Percentiles rank a stretch among this genome's conserved stretches.
Evolutionary conservation across 305 asterid genomes (phyloP).

Genomic region (Fraxinus velutina): DNA sequence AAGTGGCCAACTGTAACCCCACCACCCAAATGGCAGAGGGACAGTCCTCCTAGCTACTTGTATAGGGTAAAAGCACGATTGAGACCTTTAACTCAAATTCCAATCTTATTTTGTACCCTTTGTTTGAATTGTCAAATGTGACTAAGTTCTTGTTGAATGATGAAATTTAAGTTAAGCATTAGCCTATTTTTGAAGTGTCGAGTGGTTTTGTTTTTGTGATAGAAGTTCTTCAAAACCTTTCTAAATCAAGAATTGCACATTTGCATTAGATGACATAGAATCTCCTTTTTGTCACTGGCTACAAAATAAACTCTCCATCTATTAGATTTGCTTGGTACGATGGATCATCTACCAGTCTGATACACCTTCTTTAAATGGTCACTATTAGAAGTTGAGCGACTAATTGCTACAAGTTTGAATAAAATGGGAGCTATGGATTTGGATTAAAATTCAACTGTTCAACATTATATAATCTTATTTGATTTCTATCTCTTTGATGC

Average conservation of each 20-base stretch:
- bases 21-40: too few relatives aligned
- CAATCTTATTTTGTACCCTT: neutral
- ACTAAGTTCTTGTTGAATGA: neutral
- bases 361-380: neutral
- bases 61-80: too few relatives aligned
- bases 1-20: too few relatives aligned
- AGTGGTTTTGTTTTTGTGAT: neutral
- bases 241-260: neutral
- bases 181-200: neutral
- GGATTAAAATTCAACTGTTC: neutral
- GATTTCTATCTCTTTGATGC: neutral
- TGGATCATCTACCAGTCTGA: neutral
- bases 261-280: neutral
- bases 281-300: neutral
- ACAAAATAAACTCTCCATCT: neutral
- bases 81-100: neutral
- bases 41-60: too few relatives aligned
- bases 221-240: neutral
- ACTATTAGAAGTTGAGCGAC: neutral
- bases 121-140: neutral
- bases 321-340: neutral
- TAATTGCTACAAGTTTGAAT: neutral
- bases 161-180: neutral
- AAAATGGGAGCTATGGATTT: neutral
- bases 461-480: neutral